Percentiles rank a stretch among this genome's conserved stretches.
phyloP scores from a whole-genome alignment of 1,139 yeast species.

The Schwanniomyces etchellsii region DNA sequence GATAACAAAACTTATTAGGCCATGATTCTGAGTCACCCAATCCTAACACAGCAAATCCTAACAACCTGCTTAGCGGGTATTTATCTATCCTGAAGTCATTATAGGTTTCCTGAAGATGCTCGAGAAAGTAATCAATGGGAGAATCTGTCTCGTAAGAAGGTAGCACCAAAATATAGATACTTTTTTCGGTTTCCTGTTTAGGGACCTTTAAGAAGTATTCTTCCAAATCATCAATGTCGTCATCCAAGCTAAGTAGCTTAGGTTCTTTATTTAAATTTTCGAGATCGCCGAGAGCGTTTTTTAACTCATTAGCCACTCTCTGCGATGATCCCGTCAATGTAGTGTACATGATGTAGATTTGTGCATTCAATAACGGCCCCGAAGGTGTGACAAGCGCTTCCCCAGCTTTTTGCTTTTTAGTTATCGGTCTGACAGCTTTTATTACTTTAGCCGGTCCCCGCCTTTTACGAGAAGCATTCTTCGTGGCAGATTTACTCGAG shows the following conservation, averaged over 20 bases:
- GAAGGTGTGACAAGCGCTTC: conserved; percentile 27
- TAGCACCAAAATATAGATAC: conserved; percentile 67
- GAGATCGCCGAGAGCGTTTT: conserved; percentile 26
- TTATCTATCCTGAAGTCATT: conserved; percentile 85
- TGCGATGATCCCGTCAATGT: conserved; percentile 81
- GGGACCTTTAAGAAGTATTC: conserved; percentile 72
- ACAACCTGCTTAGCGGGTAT: conserved; percentile 58
- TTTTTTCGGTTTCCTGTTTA: conserved; percentile 23
- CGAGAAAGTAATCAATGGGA: conserved; percentile 83
- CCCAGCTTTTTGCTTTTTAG: conserved; percentile 8
- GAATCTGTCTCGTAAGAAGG: conserved; percentile 94
- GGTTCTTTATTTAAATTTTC: conserved; percentile 39
- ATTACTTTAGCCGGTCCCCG: conserved; percentile 35
- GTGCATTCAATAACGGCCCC: conserved; percentile 35
- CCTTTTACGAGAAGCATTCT: conserved; percentile 13
- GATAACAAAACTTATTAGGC: conserved; percentile 80
- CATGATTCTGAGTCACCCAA: conserved; percentile 85
- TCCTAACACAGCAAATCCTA: conserved; percentile 84
- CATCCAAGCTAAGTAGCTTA: conserved; percentile 59
- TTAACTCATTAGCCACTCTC: conserved; percentile 53
- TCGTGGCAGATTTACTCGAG: conserved; percentile 8
- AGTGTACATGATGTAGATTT: conserved; percentile 68
- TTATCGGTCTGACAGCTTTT: conserved; percentile 28
- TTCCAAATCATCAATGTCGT: conserved; percentile 81
- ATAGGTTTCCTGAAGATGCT: conserved; percentile 71